phyloP scores from a whole-genome alignment of 768 basidiomycete species.

The Amanita jacksonii region DNA sequence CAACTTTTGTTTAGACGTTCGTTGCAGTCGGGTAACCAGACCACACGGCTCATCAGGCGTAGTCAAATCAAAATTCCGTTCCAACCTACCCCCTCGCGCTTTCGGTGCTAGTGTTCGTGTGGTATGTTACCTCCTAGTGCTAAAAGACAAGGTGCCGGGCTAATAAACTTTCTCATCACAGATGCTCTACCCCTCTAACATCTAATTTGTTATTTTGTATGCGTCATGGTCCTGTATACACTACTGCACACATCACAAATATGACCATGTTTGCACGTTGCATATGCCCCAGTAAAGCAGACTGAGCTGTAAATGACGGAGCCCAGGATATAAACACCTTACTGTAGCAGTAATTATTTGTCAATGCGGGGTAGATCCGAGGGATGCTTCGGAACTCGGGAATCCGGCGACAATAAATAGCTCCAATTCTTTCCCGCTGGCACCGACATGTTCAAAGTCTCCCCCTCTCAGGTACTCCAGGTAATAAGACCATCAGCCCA shows the following conservation, averaged over 20 bases:
- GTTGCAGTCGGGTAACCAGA: constrained; percentile 77
- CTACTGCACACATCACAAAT: constrained; percentile 30
- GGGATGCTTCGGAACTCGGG: too few species aligned
- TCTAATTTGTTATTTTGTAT: constrained; percentile 32
- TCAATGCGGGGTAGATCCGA: too few species aligned
- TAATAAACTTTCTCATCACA: constrained; percentile 16
- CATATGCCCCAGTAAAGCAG: too few species aligned
- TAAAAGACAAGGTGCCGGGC: constrained; percentile 6
- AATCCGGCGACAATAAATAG: too few species aligned
- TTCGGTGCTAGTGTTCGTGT: constrained; percentile 91
- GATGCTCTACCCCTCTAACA: constrained; percentile 92
- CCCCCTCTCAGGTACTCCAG: background rate
- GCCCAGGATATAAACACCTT: too few species aligned
- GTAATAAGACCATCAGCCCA: background rate
- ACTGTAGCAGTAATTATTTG: too few species aligned
- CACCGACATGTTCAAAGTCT: constrained; percentile 1
- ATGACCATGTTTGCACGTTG: constrained; percentile 34
- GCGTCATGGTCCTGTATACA: constrained; percentile 17
- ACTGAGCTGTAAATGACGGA: too few species aligned
- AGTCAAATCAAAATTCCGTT: constrained; percentile 93
- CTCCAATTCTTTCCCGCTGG: constrained; percentile 13
- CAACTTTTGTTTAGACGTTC: background rate
- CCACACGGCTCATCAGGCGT: constrained; percentile 92
- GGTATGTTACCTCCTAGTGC: constrained; percentile 38
- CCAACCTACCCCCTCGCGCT: constrained; percentile 89